Evolutionary conservation across 78 protist species (phyloP), one percentile per base, ranked within the genome.

Genomic region (Anaeramoeba ignava): DNA sequence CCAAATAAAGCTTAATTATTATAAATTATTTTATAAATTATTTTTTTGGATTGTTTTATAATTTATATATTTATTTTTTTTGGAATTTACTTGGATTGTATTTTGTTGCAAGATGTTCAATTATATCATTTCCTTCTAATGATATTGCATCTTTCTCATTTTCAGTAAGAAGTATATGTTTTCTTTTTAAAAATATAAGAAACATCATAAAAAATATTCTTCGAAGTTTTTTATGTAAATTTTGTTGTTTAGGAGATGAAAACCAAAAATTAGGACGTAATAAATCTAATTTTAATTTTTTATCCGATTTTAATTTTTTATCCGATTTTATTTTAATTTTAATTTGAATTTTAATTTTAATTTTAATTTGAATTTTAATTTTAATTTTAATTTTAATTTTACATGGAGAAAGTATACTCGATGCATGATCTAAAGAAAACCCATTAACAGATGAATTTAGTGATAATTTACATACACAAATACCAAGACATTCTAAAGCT

Each of bases 251-350:
- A 27, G 8, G 36, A 54, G 8, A 27, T 54, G 17, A 54, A 54
- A 17, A 54, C 73, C 73, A 54, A 54, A 54, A 27, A 27, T 8
- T 8, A 27, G 73, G 73, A 54, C 17, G 8, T 54, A 54, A 54
- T 54, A 54, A 54, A 54, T 54, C 73, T 54, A 54, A 54, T 54
- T n/a, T n/a, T n/a, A n/a, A n/a, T n/a, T n/a, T n/a, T n/a, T n/a
- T n/a, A n/a, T n/a, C n/a, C n/a, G n/a, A n/a, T n/a, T n/a, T n/a
- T n/a, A n/a, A n/a, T n/a, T n/a, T n/a, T n/a, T n/a, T n/a, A n/a
- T n/a, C n/a, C n/a, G n/a, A n/a, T n/a, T n/a, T n/a, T n/a, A n/a
- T n/a, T n/a, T n/a, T n/a, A n/a, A n/a, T n/a, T n/a, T n/a, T n/a
- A n/a, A n/a, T n/a, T n/a, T n/a, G n/a, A n/a, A n/a, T n/a, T n/a